These are phyloP conservation scores for Nemania sp. DNA, from an alignment of 2,329 filamentous ascomycete genomes.

Conservation along the genomic window DNA sequence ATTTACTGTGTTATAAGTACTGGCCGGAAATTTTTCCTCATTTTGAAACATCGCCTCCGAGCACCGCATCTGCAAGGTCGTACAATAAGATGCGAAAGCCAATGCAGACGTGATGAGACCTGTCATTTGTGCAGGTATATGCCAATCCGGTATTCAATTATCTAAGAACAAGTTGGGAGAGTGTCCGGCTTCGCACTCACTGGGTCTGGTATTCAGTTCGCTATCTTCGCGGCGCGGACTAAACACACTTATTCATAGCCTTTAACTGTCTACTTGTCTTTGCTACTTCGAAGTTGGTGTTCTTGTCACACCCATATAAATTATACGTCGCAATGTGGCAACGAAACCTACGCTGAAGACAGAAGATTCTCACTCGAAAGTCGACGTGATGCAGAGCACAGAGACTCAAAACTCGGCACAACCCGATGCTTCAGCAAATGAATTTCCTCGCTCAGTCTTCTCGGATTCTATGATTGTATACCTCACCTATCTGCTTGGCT, in stretches of 20 bases:
- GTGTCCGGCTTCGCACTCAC: not conserved
- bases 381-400: not conserved
- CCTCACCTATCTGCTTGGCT: constrained; percentile 12
- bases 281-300: no score
- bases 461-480: not conserved
- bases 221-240: no score
- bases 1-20: no score
- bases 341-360: not conserved
- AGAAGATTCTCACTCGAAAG: not conserved
- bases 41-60: no score
- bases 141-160: not conserved
- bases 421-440: not conserved
- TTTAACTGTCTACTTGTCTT: not conserved
- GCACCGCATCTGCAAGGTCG: no score
- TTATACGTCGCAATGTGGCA: no score
- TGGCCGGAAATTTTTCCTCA: no score
- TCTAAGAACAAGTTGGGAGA: not conserved
- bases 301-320: not conserved
- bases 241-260: not conserved
- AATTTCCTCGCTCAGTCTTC: constrained; percentile 1
- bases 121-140: not conserved
- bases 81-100: no score
- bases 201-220: no score
- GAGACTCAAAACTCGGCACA: not conserved
- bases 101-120: no score